Percentiles rank a stretch among this genome's conserved stretches.
phyloP scores from a whole-genome alignment of 2,329 filamentous ascomycete species.

The Aureobasidium zeae region DNA sequence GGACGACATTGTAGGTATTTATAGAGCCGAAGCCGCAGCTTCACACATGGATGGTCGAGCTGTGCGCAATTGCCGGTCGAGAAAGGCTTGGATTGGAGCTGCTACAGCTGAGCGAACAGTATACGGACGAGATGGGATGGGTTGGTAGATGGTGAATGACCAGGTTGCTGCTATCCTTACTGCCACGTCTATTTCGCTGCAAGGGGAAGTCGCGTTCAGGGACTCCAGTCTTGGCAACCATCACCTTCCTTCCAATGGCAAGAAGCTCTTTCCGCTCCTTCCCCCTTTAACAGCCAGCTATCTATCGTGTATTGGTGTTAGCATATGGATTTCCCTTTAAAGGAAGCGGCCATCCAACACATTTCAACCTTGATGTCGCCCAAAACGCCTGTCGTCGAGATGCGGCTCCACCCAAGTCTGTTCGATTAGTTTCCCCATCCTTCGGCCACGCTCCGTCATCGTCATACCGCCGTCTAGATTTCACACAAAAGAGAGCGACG shows the following conservation, averaged over 20 bases:
- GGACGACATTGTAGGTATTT: conserved; percentile 28
- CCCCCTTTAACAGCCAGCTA: too few relatives aligned
- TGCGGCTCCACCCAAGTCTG: not conserved
- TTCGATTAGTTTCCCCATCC: conserved; percentile 12
- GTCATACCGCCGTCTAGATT: too few relatives aligned
- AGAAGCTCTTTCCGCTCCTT: too few relatives aligned
- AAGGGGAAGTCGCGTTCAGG: too few relatives aligned
- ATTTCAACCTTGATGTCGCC: too few relatives aligned
- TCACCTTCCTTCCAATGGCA: too few relatives aligned
- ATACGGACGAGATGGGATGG: conserved; percentile 1
- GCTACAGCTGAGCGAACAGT: not conserved
- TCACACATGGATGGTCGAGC: conserved; percentile 21
- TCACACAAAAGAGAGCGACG: too few relatives aligned
- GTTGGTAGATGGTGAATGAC: conserved; percentile 5
- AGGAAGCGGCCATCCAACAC: too few relatives aligned
- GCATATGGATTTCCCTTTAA: too few relatives aligned
- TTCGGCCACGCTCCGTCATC: conserved; percentile 8
- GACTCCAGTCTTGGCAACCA: too few relatives aligned
- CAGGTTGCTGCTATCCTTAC: conserved; percentile 12
- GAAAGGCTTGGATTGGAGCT: not conserved
- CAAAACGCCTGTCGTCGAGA: too few relatives aligned
- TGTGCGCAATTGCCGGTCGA: conserved; percentile 18
- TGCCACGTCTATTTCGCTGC: conserved; percentile 14
- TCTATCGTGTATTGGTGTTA: too few relatives aligned
- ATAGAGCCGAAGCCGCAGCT: conserved; percentile 37